Conservation (phyloP, 805 yeast genomes). For the Metschnikowia orientalis region DNA sequence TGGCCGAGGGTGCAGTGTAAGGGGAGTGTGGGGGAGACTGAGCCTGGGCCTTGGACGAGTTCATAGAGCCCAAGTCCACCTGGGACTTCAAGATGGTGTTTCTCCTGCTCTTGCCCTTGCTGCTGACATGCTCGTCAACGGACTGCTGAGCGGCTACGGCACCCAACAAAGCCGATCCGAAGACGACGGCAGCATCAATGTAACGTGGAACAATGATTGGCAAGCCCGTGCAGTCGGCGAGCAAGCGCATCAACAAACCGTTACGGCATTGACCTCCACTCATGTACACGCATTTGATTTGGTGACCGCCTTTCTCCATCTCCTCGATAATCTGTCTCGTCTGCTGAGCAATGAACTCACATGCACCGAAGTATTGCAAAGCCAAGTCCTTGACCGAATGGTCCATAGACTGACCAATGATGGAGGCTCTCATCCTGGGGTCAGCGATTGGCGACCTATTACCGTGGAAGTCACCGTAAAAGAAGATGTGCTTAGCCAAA, state of each 20-base stretch:
- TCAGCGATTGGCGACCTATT: slow-evolving; percentile 98
- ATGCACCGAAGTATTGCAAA: slow-evolving; percentile 81
- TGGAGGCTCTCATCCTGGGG: slow-evolving; percentile 85
- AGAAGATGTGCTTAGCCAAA: slow-evolving; percentile 78
- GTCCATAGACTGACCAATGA: slow-evolving; percentile 93
- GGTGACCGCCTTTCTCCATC: slow-evolving; percentile 78
- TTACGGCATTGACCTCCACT: slow-evolving; percentile 97
- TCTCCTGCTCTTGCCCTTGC: slow-evolving; percentile 35
- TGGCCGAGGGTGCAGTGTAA: slow-evolving; percentile 78
- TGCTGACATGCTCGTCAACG: slow-evolving; percentile 33
- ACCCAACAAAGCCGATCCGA: slow-evolving; percentile 92
- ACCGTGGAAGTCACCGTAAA: slow-evolving; percentile 96
- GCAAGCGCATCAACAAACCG: slow-evolving; percentile 77
- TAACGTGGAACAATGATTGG: slow-evolving; percentile 92
- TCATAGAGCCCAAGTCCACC: slow-evolving; percentile 23
- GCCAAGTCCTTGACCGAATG: slow-evolving; percentile 80
- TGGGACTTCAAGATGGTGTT: slow-evolving; percentile 32
- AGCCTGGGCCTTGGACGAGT: slow-evolving; percentile 5
- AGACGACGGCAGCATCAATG: slow-evolving; percentile 95
- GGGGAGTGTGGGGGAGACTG: slow-evolving; percentile 49
- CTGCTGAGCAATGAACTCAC: slow-evolving; percentile 97
- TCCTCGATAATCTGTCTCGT: slow-evolving; percentile 90
- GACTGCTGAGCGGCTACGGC: slow-evolving; percentile 84
- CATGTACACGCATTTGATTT: slow-evolving; percentile 72
- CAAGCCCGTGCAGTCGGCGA: slow-evolving; percentile 89